A percentile compares a stretch with the other conserved stretches of the same genome.
Conservation (phyloP, 768 basidiomycete genomes). For the Lactarius hatsudake region DNA sequence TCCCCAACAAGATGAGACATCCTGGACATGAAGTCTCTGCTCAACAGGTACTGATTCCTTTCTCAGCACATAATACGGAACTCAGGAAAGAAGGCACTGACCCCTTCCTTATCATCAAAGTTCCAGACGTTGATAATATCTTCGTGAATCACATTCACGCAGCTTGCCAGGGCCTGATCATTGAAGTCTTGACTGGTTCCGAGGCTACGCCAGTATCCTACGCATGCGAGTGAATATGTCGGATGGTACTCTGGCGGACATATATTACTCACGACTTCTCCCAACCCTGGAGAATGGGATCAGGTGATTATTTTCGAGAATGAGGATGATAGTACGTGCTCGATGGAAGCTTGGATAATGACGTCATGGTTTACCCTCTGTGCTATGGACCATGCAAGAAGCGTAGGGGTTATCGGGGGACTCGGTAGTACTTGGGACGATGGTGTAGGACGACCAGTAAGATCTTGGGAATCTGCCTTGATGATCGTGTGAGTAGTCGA, state of each 20-base stretch:
- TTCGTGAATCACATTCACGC: not conserved
- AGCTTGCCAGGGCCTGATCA: not conserved
- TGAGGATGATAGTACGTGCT: not conserved
- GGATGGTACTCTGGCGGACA: no score
- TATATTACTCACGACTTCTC: slow-evolving; percentile 8
- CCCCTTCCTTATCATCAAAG: not conserved
- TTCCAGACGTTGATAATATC: slow-evolving; percentile 14
- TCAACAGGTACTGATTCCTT: slow-evolving; percentile 6
- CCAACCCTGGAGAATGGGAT: slow-evolving; percentile 5
- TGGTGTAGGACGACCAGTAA: not conserved
- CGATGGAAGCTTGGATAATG: slow-evolving; percentile 1
- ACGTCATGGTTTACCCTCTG: slow-evolving; percentile 9
- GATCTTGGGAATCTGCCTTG: not conserved
- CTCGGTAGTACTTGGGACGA: not conserved
- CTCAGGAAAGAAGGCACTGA: not conserved
- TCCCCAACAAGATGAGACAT: slow-evolving; percentile 6
- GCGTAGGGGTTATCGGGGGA: not conserved
- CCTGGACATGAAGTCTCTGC: not conserved
- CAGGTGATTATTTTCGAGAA: not conserved
- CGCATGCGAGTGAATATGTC: not conserved
- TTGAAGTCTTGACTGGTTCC: slow-evolving; percentile 5
- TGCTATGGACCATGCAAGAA: slow-evolving; percentile 12
- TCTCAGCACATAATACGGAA: not conserved
- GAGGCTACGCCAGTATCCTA: slow-evolving; percentile 22
- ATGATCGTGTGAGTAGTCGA: not conserved